Conservation (phyloP, 108 stramenopile genomes). For the Cyclotella kingstonii region DNA sequence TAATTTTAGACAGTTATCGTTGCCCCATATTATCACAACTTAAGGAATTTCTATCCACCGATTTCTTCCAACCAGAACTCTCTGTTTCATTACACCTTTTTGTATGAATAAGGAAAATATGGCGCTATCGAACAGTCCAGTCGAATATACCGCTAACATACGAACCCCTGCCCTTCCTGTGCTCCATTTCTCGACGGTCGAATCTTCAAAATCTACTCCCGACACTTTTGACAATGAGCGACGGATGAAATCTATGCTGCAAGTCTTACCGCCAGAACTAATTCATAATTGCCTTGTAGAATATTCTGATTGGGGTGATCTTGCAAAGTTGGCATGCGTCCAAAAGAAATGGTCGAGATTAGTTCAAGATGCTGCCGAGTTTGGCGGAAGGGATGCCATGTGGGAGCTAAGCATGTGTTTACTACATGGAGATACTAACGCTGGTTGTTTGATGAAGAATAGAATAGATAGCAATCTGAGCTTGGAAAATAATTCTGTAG, state of each 20-base stretch:
- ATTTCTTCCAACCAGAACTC: too few species aligned
- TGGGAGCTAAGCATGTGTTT: constrained; percentile 67
- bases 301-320: constrained; percentile 81
- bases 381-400: constrained; percentile 47
- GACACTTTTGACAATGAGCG: neutral
- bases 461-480: neutral
- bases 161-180: too few species aligned
- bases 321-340: constrained; percentile 71
- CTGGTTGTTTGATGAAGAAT: neutral
- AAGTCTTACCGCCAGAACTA: constrained; percentile 65
- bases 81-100: too few species aligned
- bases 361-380: constrained; percentile 64
- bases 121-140: too few species aligned
- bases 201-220: too few species aligned
- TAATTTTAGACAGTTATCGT: too few species aligned
- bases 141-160: too few species aligned
- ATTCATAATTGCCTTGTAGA: constrained; percentile 51
- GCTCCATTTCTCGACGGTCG: too few species aligned
- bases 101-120: too few species aligned
- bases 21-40: too few species aligned
- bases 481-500: neutral
- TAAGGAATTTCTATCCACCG: too few species aligned
- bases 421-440: constrained; percentile 5
- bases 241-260: neutral
- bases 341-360: constrained; percentile 67